phyloP scores from a whole-genome alignment of 768 basidiomycete species.

The Leucocoprinus sp. region DNA sequence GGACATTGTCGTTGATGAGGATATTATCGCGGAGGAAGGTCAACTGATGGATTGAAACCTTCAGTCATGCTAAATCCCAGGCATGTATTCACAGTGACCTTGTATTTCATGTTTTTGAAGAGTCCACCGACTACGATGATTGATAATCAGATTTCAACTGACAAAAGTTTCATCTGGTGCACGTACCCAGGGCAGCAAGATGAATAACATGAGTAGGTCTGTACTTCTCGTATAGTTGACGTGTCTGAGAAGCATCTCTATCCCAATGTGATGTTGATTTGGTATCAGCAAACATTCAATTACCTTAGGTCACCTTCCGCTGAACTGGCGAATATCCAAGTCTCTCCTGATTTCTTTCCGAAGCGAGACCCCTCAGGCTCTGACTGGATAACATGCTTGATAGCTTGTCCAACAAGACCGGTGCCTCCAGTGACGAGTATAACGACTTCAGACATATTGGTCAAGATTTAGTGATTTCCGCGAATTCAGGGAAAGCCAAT shows the following conservation, averaged over 20 bases:
- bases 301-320: slow-evolving; percentile 83
- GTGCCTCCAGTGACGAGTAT: slow-evolving; percentile 80
- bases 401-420: slow-evolving; percentile 83
- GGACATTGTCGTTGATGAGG: slow-evolving; percentile 91
- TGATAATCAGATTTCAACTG: not conserved
- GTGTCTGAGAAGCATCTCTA: slow-evolving; percentile 66
- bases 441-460: slow-evolving; percentile 31
- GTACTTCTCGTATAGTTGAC: slow-evolving; percentile 78
- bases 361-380: slow-evolving; percentile 75
- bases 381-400: slow-evolving; percentile 67
- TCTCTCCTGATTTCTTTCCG: slow-evolving; percentile 67
- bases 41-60: slow-evolving; percentile 35
- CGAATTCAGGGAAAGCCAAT: not conserved
- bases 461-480: not conserved
- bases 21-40: slow-evolving; percentile 93
- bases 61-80: not conserved
- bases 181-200: slow-evolving; percentile 84
- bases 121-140: slow-evolving; percentile 72
- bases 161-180: not conserved
- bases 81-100: slow-evolving; percentile 38
- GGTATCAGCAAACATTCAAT: slow-evolving; percentile 2
- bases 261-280: not conserved
- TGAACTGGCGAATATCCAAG: slow-evolving; percentile 78
- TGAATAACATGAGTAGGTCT: slow-evolving; percentile 96
- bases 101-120: slow-evolving; percentile 94